These are phyloP conservation scores for Hyaloscypha hepaticicola DNA, from an alignment of 495 filamentous ascomycete species.

Conservation along the genomic window DNA sequence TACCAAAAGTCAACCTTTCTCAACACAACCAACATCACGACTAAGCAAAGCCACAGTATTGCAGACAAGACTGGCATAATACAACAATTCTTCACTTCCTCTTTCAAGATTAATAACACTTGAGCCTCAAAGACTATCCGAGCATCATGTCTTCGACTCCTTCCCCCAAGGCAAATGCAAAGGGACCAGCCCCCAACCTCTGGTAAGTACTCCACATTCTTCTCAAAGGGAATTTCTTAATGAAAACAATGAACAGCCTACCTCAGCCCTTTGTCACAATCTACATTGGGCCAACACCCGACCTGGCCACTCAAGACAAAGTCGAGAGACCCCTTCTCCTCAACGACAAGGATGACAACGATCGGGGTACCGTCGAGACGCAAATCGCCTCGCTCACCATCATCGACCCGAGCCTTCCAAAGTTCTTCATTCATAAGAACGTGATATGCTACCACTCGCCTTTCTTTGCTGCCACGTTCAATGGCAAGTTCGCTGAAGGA, in stretches of 20 bases:
- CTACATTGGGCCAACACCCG: neutral
- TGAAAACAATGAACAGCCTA: neutral
- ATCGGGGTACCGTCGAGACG: neutral
- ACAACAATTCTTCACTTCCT: neutral
- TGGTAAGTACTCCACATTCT: neutral
- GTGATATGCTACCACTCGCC: slow-evolving; percentile 4
- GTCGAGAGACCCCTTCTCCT: neutral
- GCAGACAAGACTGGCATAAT: too few species aligned
- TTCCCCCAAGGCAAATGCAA: neutral
- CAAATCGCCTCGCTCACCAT: neutral
- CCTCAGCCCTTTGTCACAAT: neutral
- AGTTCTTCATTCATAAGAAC: slow-evolving; percentile 11
- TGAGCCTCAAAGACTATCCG: neutral
- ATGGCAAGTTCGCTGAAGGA: neutral
- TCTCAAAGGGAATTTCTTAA: neutral
- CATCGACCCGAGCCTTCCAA: neutral
- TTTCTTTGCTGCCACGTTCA: slow-evolving; percentile 8
- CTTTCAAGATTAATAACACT: neutral
- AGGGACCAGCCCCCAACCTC: neutral
- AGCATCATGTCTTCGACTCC: neutral
- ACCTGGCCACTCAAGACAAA: neutral
- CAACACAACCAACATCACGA: too few species aligned
- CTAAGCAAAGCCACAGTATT: too few species aligned
- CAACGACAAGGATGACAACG: neutral
- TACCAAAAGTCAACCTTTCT: too few species aligned